Conservation (phyloP, 805 yeast genomes). For the Candida piceae region DNA sequence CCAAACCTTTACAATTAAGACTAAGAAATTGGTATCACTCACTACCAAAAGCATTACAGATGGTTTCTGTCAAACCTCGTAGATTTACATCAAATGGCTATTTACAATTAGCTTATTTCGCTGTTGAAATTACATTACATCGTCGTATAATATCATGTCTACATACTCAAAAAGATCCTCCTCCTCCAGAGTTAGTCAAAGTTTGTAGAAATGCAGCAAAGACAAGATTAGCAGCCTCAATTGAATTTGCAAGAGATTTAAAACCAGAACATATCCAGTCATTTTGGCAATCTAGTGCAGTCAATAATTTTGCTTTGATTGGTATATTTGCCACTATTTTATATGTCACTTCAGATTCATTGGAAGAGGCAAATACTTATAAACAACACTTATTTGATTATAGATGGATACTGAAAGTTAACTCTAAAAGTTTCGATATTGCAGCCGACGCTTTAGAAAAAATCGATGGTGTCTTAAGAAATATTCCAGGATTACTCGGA, state of each 20-base stretch:
- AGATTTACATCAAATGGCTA: slow-evolving; percentile 71
- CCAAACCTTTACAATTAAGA: slow-evolving; percentile 75
- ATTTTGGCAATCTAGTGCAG: slow-evolving; percentile 84
- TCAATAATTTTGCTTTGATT: slow-evolving; percentile 72
- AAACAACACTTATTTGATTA: slow-evolving; percentile 69
- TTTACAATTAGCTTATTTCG: slow-evolving; percentile 79
- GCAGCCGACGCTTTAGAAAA: slow-evolving; percentile 69
- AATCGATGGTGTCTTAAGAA: slow-evolving; percentile 65
- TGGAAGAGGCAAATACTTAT: slow-evolving; percentile 61
- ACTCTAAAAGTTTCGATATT: slow-evolving; percentile 73
- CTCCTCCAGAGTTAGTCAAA: slow-evolving; percentile 48
- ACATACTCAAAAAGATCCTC: slow-evolving; percentile 26
- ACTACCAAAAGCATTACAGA: slow-evolving; percentile 58
- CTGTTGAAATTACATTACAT: slow-evolving; percentile 84
- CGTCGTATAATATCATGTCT: slow-evolving; percentile 64
- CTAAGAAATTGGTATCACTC: slow-evolving; percentile 75
- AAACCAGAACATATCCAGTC: slow-evolving; percentile 80
- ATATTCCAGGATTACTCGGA: slow-evolving; percentile 63
- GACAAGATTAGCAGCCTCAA: slow-evolving; percentile 75
- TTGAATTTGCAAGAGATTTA: slow-evolving; percentile 70
- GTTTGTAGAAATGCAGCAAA: slow-evolving; percentile 85
- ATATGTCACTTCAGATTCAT: slow-evolving; percentile 56
- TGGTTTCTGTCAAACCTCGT: slow-evolving; percentile 54
- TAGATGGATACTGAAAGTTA: slow-evolving; percentile 68
- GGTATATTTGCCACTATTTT: slow-evolving; percentile 85